Percentiles rank a stretch among this genome's conserved stretches.
phyloP scores from a whole-genome alignment of 1,284 basidiomycete species.

The Cutaneotrichosporon cutaneum region DNA sequence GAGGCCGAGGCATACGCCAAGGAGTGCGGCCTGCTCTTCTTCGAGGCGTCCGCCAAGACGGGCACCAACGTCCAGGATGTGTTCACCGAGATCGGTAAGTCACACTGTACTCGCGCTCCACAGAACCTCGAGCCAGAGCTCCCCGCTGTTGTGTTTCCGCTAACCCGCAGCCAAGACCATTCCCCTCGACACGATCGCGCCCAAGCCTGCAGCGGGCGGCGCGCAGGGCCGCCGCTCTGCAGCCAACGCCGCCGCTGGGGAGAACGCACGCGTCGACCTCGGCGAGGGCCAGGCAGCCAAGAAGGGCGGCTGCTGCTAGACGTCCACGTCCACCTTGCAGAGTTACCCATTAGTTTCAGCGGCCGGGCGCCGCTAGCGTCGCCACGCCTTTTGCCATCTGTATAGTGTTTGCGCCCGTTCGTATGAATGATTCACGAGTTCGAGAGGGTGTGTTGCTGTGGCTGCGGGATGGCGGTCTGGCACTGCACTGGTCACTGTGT shows the following conservation, averaged over 20 bases:
- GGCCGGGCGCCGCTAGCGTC: not conserved
- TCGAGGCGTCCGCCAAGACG: conserved; percentile 97
- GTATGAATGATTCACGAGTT: conserved; percentile 12
- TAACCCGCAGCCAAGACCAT: conserved; percentile 79
- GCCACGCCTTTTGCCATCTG: conserved; percentile 7
- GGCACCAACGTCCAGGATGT: conserved; percentile 95
- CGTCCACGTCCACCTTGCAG: not conserved
- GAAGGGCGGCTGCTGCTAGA: conserved; percentile 50
- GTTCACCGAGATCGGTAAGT: conserved; percentile 94
- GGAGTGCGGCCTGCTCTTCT: conserved; percentile 89
- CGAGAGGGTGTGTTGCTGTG: not conserved
- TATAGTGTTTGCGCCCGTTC: conserved; percentile 11
- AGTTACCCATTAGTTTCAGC: conserved; percentile 1
- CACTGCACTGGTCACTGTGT: not conserved
- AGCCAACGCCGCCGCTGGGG: conserved; percentile 58
- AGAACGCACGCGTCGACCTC: conserved; percentile 68
- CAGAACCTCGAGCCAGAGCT: conserved; percentile 6
- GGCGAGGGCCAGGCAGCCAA: conserved; percentile 59
- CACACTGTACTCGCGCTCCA: too few species aligned
- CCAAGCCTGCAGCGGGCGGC: conserved; percentile 61
- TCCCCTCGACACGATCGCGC: conserved; percentile 88
- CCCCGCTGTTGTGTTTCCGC: not conserved
- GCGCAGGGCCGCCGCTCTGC: conserved; percentile 59
- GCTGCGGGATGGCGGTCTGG: not conserved
- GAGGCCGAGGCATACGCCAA: conserved; percentile 96